Conservation (phyloP, 2,329 filamentous ascomycete genomes). For the Phyllosticta citrichinensis region DNA sequence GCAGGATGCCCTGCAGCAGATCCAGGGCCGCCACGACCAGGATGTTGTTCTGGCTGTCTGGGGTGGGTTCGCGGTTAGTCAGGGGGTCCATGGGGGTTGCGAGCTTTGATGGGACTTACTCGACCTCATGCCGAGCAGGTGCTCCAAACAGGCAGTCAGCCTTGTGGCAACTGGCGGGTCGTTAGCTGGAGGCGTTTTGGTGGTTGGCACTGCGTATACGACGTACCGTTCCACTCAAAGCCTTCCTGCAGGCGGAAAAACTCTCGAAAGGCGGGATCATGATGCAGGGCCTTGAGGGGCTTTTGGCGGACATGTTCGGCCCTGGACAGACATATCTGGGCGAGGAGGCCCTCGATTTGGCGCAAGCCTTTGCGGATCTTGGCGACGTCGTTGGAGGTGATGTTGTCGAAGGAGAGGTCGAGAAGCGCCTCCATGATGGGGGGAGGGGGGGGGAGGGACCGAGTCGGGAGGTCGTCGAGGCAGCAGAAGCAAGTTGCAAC, state of each 20-base stretch:
- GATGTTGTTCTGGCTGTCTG: constrained; percentile 72
- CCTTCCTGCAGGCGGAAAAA: constrained; percentile 96
- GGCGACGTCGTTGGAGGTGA: constrained; percentile 79
- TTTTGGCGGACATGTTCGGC: constrained; percentile 21
- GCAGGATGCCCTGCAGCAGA: constrained; percentile 74
- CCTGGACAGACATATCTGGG: constrained; percentile 77
- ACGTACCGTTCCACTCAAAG: constrained; percentile 83
- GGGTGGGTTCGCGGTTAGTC: neutral
- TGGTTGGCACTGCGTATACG: neutral
- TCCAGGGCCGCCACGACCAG: constrained; percentile 83
- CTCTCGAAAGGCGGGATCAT: constrained; percentile 84
- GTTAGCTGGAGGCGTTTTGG: neutral
- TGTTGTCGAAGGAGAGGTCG: constrained; percentile 89
- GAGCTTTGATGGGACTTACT: constrained; percentile 26
- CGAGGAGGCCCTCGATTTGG: constrained; percentile 87
- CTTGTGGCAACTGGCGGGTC: constrained; percentile 58
- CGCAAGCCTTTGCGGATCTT: constrained; percentile 91
- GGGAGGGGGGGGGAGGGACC: neutral
- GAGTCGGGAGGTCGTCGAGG: neutral
- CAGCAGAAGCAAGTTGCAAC: neutral
- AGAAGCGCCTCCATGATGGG: constrained; percentile 75
- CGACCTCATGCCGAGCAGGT: constrained; percentile 68
- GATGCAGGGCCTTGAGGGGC: constrained; percentile 57
- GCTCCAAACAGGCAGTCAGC: constrained; percentile 75
- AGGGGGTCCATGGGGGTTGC: constrained; percentile 12